These are phyloP conservation scores for Coniferiporia sulphurascens DNA, from an alignment of 1,284 basidiomycete genomes.

Conservation along the genomic window DNA sequence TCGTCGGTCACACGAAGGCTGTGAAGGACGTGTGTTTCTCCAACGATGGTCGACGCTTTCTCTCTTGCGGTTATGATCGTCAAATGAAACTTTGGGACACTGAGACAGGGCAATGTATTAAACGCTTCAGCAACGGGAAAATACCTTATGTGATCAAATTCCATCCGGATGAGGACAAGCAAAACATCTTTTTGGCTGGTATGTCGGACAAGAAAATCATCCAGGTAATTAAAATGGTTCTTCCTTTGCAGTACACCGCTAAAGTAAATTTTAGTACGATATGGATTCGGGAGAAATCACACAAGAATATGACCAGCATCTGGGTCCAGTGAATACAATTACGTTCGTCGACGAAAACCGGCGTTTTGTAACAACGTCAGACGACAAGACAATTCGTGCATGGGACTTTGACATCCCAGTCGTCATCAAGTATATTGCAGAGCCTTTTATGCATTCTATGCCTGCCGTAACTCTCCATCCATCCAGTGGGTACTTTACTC, in stretches of 20 bases:
- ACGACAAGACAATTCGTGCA: conserved; percentile 98
- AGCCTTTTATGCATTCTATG: conserved; percentile 99
- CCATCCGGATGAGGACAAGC: conserved; percentile 95
- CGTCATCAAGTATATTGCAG: conserved; percentile 99
- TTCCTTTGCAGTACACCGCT: background rate
- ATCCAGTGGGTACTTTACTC: conserved; percentile 59
- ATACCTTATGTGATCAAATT: conserved; percentile 94
- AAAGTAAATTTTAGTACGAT: conserved; percentile 67
- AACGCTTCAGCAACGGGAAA: conserved; percentile 95
- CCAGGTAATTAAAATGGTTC: conserved; percentile 52
- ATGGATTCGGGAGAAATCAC: conserved; percentile 89
- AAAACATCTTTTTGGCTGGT: conserved; percentile 93
- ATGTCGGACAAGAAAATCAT: conserved; percentile 99
- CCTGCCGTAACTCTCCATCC: conserved; percentile 95
- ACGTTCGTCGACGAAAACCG: conserved; percentile 97
- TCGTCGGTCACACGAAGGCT: conserved; percentile 94
- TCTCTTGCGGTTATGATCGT: conserved; percentile 93
- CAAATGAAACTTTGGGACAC: conserved; percentile 99
- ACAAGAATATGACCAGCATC: conserved; percentile 98
- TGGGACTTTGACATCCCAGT: conserved; percentile 99
- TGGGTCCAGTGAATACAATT: conserved; percentile 97
- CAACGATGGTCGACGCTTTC: conserved; percentile 85
- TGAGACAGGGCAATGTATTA: conserved; percentile 94
- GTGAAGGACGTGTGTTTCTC: conserved; percentile 96
- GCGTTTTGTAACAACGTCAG: conserved; percentile 96